phyloP scores from a whole-genome alignment of 176 grass and related monocot genomes.

The bread wheat (Triticum aestivum) region DNA sequence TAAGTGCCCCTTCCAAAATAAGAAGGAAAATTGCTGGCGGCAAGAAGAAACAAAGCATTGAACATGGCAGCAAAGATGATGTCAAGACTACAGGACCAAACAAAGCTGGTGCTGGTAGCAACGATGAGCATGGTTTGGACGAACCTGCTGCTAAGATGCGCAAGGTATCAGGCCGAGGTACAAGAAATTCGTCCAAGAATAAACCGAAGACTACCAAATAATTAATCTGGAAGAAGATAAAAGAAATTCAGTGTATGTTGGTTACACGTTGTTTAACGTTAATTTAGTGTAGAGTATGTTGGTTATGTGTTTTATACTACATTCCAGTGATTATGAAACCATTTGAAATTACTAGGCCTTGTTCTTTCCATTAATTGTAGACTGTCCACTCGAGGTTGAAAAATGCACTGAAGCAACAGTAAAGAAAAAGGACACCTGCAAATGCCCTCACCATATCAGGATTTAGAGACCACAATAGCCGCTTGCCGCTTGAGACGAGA shows the following conservation, averaged over 20 bases:
- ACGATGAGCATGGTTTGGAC: background rate
- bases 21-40: constrained; percentile 1
- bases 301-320: background rate
- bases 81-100: background rate
- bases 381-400: too few species aligned
- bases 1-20: constrained; percentile 7
- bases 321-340: background rate
- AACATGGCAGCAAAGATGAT: background rate
- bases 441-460: too few species aligned
- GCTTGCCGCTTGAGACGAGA: too few species aligned
- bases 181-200: constrained; percentile 31
- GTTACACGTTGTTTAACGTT: background rate
- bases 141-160: background rate
- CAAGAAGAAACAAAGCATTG: background rate
- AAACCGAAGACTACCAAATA: background rate
- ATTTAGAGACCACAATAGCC: too few species aligned
- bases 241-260: background rate
- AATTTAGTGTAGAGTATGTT: constrained; percentile 22
- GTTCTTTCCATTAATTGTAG: too few species aligned
- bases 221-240: constrained; percentile 6
- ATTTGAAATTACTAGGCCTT: background rate
- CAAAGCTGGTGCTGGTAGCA: background rate
- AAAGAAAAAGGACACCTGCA: too few species aligned
- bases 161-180: background rate
- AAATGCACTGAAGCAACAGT: too few species aligned